Evolutionary conservation across 495 filamentous ascomycete species (phyloP), one percentile per base, ranked within the genome.

Genomic region (Parathielavia hyrcaniae): DNA sequence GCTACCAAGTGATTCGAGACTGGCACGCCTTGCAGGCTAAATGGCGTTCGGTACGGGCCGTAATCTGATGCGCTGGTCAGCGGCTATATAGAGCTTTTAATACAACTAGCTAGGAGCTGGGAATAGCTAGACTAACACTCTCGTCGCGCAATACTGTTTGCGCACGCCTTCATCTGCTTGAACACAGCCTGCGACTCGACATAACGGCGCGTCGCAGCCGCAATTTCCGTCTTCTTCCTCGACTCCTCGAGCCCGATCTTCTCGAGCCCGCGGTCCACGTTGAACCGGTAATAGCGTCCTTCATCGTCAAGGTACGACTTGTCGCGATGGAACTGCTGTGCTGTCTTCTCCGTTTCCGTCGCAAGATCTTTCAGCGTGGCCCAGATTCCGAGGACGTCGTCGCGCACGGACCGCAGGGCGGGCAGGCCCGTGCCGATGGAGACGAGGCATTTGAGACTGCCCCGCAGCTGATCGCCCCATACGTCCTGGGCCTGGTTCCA

Each of bases 371-470:
- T 59, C 10, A 71, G 47, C 0, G 64, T 70, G 17, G 70, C 57
- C 14, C 46, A 53, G 26, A 77, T 66, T 10, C 69, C 60, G 19
- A 70, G 61, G 30, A 73, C 34, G 30, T 67, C 57, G 34, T 64
- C 60, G 34, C 60, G 40, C 11, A 72, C 54, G 12, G 70, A 62
- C 30, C 67, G 65, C 54, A 75, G 60, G 1, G 64, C 61, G 30
- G 71, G 75, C 0, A 71, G 48, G 16, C 75, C 75, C 16, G 73
- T 78, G 5, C 77, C 78, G 22, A 80, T 77, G 0, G 75, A 78
- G 2, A 81, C 69, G 41, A 80, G 53, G 47, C 72, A 78, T 50
- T 68, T 63, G 38, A 78, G 59, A 22, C 61, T 71, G 5, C 62
- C 61, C 53, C 71, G 67, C 23, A 77, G 61, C 16, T 68, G 54